A percentile compares a stretch with the other conserved stretches of the same genome.
These are phyloP conservation scores for Rusavskia elegans DNA, from an alignment of 495 filamentous ascomycete genomes.

Conservation along the genomic window DNA sequence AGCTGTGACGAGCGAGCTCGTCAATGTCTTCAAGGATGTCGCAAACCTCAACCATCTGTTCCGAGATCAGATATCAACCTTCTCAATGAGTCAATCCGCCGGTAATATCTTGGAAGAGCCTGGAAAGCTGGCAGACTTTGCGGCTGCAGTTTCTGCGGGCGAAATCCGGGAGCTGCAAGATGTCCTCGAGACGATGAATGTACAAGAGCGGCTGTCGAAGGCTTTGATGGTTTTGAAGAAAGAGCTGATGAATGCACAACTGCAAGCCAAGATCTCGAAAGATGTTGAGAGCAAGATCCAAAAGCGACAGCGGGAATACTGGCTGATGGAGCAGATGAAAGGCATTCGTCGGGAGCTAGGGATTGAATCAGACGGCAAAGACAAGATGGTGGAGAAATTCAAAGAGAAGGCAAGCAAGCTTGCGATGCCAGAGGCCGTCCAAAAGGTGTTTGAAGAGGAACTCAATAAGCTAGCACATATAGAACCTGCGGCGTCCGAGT, in stretches of 20 bases:
- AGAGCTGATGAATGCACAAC: constrained; percentile 91
- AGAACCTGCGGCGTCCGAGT: constrained; percentile 89
- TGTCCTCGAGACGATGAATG: constrained; percentile 73
- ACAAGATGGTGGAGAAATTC: constrained; percentile 94
- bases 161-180: constrained; percentile 87
- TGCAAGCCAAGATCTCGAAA: constrained; percentile 94
- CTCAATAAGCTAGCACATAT: constrained; percentile 90
- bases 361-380: constrained; percentile 93
- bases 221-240: constrained; percentile 87
- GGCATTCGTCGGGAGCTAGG: constrained; percentile 93
- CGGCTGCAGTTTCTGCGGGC: constrained; percentile 81
- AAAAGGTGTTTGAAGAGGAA: constrained; percentile 96
- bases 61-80: constrained; percentile 91
- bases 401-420: constrained; percentile 88
- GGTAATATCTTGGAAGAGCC: constrained; percentile 93
- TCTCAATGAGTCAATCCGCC: constrained; percentile 85
- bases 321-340: constrained; percentile 99
- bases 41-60: constrained; percentile 89
- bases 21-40: constrained; percentile 96
- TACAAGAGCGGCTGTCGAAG: constrained; percentile 81
- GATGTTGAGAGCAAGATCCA: constrained; percentile 97
- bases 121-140: constrained; percentile 89
- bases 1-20: constrained; percentile 90
- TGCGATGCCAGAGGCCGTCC: constrained; percentile 90
- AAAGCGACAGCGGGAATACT: constrained; percentile 96